Evolutionary conservation across 2,329 filamentous ascomycete genomes (phyloP), one percentile per base, ranked within the genome.

Genomic region (Aspergillus quadricinctus): DNA sequence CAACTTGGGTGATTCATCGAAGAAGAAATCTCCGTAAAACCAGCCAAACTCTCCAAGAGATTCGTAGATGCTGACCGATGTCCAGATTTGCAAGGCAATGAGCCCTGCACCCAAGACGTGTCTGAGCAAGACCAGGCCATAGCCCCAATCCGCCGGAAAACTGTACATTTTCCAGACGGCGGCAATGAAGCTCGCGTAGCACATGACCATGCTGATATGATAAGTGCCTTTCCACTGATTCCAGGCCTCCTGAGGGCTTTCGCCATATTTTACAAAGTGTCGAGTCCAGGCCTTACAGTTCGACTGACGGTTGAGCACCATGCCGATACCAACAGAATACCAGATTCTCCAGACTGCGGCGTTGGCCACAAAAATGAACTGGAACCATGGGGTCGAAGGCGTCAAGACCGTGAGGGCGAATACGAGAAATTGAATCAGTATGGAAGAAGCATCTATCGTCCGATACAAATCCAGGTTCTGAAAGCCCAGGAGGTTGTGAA

Each of bases 1-100:
- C 59, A 97, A 81, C 75, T 94, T 96, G 11, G 88, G 88, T 10
- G 87, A 85, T 48, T 90, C 88, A 59, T 97, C 91, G 70, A 94
- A 97, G 81, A 99, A 97, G 79, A 97, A 99, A 72, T 99, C 94
- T 19, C 94, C 94, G 69, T 92, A 97, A 80, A 97, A 97, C 93
- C 93, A 99, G 66, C 94, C 94, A 68, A 97, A 99, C 69, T 99
- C 94, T 55, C 94, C 94, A 0, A 99, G 84, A 1, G 91, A 95
- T 51, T 97, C 92, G 72, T 97, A 96, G 64, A 97, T 92, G 72
- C 92, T 97, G 62, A 89, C 80, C 1, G 91, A 88, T 1, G 92
- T 96, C 94, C 94, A 99, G 19, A 95, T 75, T 69, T 99, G 94
- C 51, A 99, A 81, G 10, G 88, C 86, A 57, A 97, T 86, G 61